Conservation (phyloP, 169 alveolate genomes). For the Cryptosporidium bovis region DNA sequence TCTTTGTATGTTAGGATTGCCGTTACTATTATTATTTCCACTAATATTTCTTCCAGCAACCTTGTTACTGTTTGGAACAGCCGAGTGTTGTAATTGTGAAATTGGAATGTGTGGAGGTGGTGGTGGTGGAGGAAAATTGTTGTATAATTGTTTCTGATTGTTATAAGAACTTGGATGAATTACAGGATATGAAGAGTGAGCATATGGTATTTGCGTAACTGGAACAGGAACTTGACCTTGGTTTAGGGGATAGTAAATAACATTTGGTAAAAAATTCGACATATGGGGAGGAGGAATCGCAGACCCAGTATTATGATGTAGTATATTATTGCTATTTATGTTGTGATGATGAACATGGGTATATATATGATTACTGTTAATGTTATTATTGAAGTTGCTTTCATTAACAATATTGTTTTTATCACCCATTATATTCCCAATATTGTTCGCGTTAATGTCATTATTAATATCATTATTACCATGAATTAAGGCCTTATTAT, state of each 20-base stretch:
- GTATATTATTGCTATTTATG: not conserved
- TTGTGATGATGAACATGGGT: not conserved
- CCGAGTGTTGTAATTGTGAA: not conserved
- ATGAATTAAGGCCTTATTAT: not conserved
- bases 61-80: constrained; percentile 1
- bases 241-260: not conserved
- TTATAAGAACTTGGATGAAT: constrained; percentile 1
- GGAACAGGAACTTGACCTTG: not conserved
- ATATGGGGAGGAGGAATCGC: not conserved
- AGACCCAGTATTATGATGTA: not conserved
- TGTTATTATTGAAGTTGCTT: not conserved
- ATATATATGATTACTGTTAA: not conserved
- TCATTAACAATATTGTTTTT: not conserved
- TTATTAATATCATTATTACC: not conserved
- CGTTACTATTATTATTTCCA: not conserved
- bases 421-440: not conserved
- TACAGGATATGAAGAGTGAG: not conserved
- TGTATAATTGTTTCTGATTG: constrained; percentile 4
- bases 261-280: not conserved
- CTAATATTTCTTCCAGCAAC: too few relatives aligned
- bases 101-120: not conserved
- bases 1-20: not conserved
- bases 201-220: not conserved
- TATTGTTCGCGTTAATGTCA: not conserved
- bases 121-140: not conserved